Conservation (phyloP, 495 filamentous ascomycete genomes). For the Penicillium bialowiezense region DNA sequence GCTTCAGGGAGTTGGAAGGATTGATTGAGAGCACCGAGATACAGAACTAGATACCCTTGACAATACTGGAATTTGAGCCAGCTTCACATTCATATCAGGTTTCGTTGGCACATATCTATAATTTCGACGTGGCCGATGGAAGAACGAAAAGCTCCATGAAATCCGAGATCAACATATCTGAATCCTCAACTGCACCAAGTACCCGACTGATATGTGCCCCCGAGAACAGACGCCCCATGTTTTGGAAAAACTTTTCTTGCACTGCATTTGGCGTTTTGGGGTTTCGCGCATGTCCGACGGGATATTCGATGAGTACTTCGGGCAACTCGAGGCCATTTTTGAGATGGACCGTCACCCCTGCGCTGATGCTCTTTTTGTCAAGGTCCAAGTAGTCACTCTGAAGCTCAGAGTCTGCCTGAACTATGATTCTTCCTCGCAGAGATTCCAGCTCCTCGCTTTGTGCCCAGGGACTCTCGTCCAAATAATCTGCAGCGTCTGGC, state of each 20-base stretch:
- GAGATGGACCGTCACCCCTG: conserved; percentile 24
- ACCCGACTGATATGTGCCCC: conserved; percentile 63
- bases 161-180: conserved; percentile 61
- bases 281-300: conserved; percentile 72
- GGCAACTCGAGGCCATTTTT: conserved; percentile 46
- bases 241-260: conserved; percentile 72
- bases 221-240: conserved; percentile 65
- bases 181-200: conserved; percentile 56
- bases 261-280: conserved; percentile 75
- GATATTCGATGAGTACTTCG: conserved; percentile 81
- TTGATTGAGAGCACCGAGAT: conserved; percentile 28
- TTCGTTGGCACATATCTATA: no score
- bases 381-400: conserved; percentile 35
- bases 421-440: conserved; percentile 29
- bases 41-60: conserved; percentile 3
- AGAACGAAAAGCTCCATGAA: conserved; percentile 67
- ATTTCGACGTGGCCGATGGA: conserved; percentile 1
- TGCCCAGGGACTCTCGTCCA: conserved; percentile 34
- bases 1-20: conserved; percentile 79
- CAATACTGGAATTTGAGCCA: not conserved
- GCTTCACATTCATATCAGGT: no score
- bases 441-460: conserved; percentile 16
- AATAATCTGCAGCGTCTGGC: conserved; percentile 33
- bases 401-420: conserved; percentile 27
- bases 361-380: conserved; percentile 23